Evolutionary conservation across 495 filamentous ascomycete species (phyloP).

Genomic region (Trichoderma asperelloides): DNA sequence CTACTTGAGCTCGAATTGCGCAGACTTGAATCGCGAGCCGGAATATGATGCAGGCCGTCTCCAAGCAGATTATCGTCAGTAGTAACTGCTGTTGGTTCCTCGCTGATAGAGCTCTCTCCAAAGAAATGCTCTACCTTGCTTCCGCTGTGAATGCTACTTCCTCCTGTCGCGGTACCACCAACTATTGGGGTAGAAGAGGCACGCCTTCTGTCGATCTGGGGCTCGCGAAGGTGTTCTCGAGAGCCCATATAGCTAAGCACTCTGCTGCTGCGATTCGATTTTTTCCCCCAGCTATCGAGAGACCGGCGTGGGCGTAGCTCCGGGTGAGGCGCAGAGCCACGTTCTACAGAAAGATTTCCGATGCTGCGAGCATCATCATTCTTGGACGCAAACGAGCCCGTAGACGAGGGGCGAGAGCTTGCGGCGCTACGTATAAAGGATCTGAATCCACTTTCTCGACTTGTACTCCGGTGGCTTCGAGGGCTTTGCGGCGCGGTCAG

Average conservation of each 20-base stretch:
- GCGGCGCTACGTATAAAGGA: conserved; percentile 35
- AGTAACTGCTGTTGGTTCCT: conserved; percentile 29
- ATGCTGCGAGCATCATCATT: conserved; percentile 49
- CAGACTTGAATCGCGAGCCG: conserved; percentile 58
- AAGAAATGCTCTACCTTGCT: conserved; percentile 36
- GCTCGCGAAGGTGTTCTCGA: conserved; percentile 43
- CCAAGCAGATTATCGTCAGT: neutral
- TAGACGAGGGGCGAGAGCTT: conserved; percentile 43
- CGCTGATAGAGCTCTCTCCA: conserved; percentile 43
- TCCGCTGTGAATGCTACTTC: conserved; percentile 17
- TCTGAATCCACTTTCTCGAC: conserved; percentile 32
- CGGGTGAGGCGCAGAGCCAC: conserved; percentile 28
- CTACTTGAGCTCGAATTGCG: conserved; percentile 41
- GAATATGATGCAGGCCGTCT: conserved; percentile 41
- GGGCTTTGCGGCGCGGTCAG: conserved; percentile 55
- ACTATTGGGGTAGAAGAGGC: conserved; percentile 26
- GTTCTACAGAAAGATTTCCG: conserved; percentile 50
- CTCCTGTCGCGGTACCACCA: conserved; percentile 25
- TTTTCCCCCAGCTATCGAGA: conserved; percentile 45
- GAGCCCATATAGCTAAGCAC: conserved; percentile 55
- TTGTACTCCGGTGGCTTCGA: conserved; percentile 21
- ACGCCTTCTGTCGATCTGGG: conserved; percentile 39
- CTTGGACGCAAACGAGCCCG: conserved; percentile 39
- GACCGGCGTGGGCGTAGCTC: conserved; percentile 39
- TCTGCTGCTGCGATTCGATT: conserved; percentile 35